Evolutionary conservation across 2,329 filamentous ascomycete genomes (phyloP).

Genomic region (Trichoderma lentiforme): DNA sequence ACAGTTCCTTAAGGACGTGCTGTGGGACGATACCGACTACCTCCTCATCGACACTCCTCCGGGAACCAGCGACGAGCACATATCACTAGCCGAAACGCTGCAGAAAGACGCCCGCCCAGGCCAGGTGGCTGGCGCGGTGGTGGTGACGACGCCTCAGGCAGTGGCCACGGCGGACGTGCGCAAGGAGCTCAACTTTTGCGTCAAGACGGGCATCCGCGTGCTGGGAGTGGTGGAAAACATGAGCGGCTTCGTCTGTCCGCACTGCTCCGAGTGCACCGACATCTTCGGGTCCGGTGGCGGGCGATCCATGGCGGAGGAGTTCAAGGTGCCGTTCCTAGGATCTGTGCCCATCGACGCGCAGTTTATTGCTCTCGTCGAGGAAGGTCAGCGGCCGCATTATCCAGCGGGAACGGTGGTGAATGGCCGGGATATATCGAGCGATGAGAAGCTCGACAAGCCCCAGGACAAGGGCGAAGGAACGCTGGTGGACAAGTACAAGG

Average conservation of each 20-base stretch:
- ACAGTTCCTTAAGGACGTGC: constrained; percentile 88
- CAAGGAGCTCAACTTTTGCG: constrained; percentile 92
- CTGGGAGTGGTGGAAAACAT: constrained; percentile 97
- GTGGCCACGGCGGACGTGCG: constrained; percentile 90
- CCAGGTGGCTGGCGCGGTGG: constrained; percentile 80
- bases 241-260: constrained; percentile 82
- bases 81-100: constrained; percentile 85
- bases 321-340: constrained; percentile 78
- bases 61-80: constrained; percentile 95
- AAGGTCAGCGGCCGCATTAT: constrained; percentile 61
- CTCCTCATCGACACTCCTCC: constrained; percentile 94
- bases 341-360: constrained; percentile 89
- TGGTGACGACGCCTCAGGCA: constrained; percentile 95
- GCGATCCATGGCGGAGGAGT: constrained; percentile 82
- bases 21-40: constrained; percentile 86
- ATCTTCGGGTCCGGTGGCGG: constrained; percentile 92
- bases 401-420: constrained; percentile 63
- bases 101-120: constrained; percentile 59
- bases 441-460: constrained; percentile 21
- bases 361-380: constrained; percentile 84
- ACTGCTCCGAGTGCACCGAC: constrained; percentile 82
- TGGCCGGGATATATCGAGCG: constrained; percentile 50
- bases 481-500: constrained; percentile 68
- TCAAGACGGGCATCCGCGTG: constrained; percentile 74
- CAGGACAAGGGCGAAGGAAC: constrained; percentile 28